A percentile compares a stretch with the other conserved stretches of the same genome.
These are phyloP conservation scores for Zostera marina DNA, from an alignment of 116 monocot species.

Conservation along the genomic window DNA sequence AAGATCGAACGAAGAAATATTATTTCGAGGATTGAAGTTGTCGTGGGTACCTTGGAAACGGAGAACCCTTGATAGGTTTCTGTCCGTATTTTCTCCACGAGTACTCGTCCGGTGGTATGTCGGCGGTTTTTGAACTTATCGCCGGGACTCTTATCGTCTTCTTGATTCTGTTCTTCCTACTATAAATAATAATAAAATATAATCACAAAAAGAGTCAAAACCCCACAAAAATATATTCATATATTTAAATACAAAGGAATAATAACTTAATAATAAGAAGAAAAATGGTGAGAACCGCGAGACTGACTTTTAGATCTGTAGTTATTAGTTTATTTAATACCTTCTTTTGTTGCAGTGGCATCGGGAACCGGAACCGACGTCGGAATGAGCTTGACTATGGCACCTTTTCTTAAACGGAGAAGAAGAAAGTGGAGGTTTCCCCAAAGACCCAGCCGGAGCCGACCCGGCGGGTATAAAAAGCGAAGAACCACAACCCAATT, in stretches of 20 bases:
- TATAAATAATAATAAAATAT: not conserved
- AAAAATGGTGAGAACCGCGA: too few relatives aligned
- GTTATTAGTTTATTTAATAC: slow-evolving; percentile 24
- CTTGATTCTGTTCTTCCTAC: slow-evolving; percentile 31
- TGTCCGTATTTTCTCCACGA: slow-evolving; percentile 51
- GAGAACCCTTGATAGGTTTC: slow-evolving; percentile 45
- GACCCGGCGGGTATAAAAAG: not conserved
- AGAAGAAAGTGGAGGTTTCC: slow-evolving; percentile 29
- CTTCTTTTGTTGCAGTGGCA: slow-evolving; percentile 53
- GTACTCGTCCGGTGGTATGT: slow-evolving; percentile 43
- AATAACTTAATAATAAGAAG: not conserved
- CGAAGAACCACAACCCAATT: slow-evolving; percentile 13
- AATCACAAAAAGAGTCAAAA: too few relatives aligned
- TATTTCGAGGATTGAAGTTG: not conserved
- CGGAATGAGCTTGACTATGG: slow-evolving; percentile 6
- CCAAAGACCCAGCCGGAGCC: slow-evolving; percentile 10
- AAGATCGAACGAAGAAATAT: not conserved
- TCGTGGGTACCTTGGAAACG: slow-evolving; percentile 16
- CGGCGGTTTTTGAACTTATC: slow-evolving; percentile 38
- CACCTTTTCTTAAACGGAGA: slow-evolving; percentile 25
- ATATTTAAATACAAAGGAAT: not conserved
- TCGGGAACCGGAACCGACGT: slow-evolving; percentile 7
- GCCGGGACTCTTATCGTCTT: slow-evolving; percentile 32
- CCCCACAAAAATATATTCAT: not conserved
- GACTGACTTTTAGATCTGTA: not conserved